phyloP scores from a whole-genome alignment of 148 eudicot genomes.

The Talinum fruticosum region DNA sequence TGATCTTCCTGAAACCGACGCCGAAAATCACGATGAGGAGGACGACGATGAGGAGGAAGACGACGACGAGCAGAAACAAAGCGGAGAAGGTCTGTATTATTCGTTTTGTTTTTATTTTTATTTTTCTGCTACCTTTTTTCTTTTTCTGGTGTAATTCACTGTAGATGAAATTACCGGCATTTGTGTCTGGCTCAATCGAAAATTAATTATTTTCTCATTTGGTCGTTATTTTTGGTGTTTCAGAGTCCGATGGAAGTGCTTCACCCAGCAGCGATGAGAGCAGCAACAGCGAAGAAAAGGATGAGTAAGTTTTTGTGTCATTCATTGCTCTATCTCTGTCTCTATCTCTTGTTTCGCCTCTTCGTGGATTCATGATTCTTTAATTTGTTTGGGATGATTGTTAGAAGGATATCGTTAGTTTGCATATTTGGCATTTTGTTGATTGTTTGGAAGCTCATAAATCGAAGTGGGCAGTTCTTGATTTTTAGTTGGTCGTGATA shows the following conservation, averaged over 20 bases:
- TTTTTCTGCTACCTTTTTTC: not conserved
- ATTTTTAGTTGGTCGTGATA: constrained; percentile 10
- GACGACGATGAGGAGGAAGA: constrained; percentile 1
- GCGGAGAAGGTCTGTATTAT: not conserved
- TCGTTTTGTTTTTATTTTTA: no score
- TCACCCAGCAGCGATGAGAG: constrained; percentile 26
- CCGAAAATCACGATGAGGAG: constrained; percentile 16
- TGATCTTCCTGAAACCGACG: constrained; percentile 26
- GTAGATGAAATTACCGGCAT: constrained; percentile 4
- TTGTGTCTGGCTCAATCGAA: constrained; percentile 16
- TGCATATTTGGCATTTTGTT: not conserved
- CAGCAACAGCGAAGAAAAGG: constrained; percentile 17
- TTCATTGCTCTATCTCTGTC: no score
- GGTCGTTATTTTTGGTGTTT: constrained; percentile 4
- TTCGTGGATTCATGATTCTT: not conserved
- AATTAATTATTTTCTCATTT: not conserved
- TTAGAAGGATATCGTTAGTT: not conserved
- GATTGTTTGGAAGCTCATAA: not conserved
- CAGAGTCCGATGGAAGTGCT: constrained; percentile 34
- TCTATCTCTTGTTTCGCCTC: not conserved
- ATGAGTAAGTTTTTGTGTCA: constrained; percentile 23
- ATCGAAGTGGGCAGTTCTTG: not conserved
- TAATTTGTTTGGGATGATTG: not conserved
- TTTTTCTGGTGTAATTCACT: not conserved
- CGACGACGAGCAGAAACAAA: not conserved